Evolutionary conservation across 768 basidiomycete genomes (phyloP).

Genomic region (Pulveroboletus ravenelii): DNA sequence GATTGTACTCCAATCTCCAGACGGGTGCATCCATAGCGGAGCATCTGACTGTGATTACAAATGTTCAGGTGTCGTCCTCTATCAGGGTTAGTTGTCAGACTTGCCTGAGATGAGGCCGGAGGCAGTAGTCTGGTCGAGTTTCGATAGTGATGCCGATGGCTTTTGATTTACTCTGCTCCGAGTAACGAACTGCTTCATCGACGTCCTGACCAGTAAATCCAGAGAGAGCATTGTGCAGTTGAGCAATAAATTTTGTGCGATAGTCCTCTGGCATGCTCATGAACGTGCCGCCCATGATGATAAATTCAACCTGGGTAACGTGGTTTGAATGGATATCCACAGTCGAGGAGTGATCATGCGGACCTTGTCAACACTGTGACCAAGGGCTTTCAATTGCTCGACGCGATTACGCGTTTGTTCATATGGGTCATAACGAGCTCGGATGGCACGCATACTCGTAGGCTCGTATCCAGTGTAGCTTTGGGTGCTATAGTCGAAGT

Average conservation of each 20-base stretch:
- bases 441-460: slow-evolving; percentile 98
- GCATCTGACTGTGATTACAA: slow-evolving; percentile 78
- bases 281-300: slow-evolving; percentile 98
- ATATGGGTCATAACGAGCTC: slow-evolving; percentile 94
- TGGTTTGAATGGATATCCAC: background rate
- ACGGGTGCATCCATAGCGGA: slow-evolving; percentile 97
- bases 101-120: slow-evolving; percentile 91
- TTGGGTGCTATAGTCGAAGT: slow-evolving; percentile 99
- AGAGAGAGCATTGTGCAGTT: slow-evolving; percentile 93
- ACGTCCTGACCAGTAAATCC: slow-evolving; percentile 91
- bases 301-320: slow-evolving; percentile 67
- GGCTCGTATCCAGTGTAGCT: slow-evolving; percentile 95
- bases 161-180: slow-evolving; percentile 96
- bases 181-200: slow-evolving; percentile 96
- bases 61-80: background rate
- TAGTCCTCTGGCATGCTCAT: slow-evolving; percentile 99
- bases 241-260: slow-evolving; percentile 87
- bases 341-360: background rate
- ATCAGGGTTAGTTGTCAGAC: slow-evolving; percentile 1
- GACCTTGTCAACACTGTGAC: slow-evolving; percentile 96
- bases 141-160: slow-evolving; percentile 99
- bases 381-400: slow-evolving; percentile 92
- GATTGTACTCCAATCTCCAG: slow-evolving; percentile 99
- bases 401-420: slow-evolving; percentile 95
- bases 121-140: slow-evolving; percentile 96